Evolutionary conservation across 139 green algal species (phyloP).

Genomic region (Astrephomene gubernaculifera): DNA sequence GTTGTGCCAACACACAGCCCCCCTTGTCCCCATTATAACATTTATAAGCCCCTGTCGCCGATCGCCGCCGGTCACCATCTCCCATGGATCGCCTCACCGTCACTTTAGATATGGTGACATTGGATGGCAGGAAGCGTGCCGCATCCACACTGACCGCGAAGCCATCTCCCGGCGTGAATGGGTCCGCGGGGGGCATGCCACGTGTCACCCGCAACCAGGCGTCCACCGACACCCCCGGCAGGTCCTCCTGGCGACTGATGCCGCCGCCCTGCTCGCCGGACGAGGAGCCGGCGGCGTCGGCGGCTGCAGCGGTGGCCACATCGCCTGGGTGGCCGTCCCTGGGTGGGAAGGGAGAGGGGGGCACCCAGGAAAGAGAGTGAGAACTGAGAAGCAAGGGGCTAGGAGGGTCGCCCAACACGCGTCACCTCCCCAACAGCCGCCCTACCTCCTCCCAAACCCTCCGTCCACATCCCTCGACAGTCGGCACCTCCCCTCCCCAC

Average conservation of each 20-base stretch:
- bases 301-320: not conserved
- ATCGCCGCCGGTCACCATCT: too few species aligned
- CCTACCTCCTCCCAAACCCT: too few species aligned
- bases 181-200: slow-evolving; percentile 58
- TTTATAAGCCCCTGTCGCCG: too few species aligned
- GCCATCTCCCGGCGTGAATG: slow-evolving; percentile 66
- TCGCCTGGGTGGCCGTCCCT: slow-evolving; percentile 10
- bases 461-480: too few species aligned
- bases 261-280: not conserved
- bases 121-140: slow-evolving; percentile 68
- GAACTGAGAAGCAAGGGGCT: too few species aligned
- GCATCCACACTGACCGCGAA: slow-evolving; percentile 69
- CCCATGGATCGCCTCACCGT: slow-evolving; percentile 47
- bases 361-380: too few species aligned
- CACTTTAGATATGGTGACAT: slow-evolving; percentile 69
- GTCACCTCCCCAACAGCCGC: too few species aligned
- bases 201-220: slow-evolving; percentile 67
- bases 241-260: slow-evolving; percentile 52
- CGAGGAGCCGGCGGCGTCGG: not conserved
- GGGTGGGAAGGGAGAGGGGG: not conserved
- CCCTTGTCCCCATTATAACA: too few species aligned
- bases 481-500: not conserved
- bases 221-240: slow-evolving; percentile 60
- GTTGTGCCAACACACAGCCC: too few species aligned
- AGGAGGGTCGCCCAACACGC: too few species aligned